Percentiles rank a stretch among this genome's conserved stretches.
phyloP scores from a whole-genome alignment of 192 early-diverging fungal species.

The Allomyces javanicus region DNA sequence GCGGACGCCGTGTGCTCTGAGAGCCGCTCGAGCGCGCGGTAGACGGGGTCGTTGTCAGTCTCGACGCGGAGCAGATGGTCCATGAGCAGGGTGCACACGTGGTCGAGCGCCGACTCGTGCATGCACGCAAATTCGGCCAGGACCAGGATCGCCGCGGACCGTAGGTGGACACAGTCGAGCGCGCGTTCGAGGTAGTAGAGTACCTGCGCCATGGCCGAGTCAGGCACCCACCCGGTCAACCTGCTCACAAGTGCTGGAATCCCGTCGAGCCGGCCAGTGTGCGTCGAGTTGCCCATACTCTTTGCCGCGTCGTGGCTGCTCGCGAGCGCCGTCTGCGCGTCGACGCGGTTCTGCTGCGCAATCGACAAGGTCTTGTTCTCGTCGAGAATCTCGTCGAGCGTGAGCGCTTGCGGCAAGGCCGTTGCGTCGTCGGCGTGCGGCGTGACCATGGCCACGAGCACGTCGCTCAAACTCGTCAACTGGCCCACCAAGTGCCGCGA shows the following conservation, averaged over 20 bases:
- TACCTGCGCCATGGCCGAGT: not conserved
- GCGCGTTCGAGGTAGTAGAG: not conserved
- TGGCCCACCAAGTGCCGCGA: not conserved
- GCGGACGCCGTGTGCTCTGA: not conserved
- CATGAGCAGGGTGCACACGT: too few species aligned
- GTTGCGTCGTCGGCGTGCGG: not conserved
- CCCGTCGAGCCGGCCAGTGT: not conserved
- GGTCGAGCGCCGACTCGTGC: not conserved
- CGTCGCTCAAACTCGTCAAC: not conserved
- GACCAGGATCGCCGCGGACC: not conserved
- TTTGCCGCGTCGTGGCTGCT: too few species aligned
- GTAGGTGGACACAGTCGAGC: not conserved
- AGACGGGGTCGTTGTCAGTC: too few species aligned
- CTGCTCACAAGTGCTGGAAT: not conserved
- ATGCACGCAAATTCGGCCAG: not conserved
- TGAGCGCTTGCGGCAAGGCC: not conserved
- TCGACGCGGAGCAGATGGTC: too few species aligned
- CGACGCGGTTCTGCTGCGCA: not conserved
- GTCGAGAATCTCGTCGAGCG: not conserved
- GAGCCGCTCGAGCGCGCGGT: not conserved
- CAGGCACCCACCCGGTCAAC: not conserved
- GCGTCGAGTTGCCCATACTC: not conserved
- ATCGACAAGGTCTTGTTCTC: not conserved
- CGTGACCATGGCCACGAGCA: not conserved
- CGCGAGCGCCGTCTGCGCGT: not conserved